Evolutionary conservation across 2,329 filamentous ascomycete genomes (phyloP), one percentile per base, ranked within the genome.

Genomic region (Neoascochyta sp.): DNA sequence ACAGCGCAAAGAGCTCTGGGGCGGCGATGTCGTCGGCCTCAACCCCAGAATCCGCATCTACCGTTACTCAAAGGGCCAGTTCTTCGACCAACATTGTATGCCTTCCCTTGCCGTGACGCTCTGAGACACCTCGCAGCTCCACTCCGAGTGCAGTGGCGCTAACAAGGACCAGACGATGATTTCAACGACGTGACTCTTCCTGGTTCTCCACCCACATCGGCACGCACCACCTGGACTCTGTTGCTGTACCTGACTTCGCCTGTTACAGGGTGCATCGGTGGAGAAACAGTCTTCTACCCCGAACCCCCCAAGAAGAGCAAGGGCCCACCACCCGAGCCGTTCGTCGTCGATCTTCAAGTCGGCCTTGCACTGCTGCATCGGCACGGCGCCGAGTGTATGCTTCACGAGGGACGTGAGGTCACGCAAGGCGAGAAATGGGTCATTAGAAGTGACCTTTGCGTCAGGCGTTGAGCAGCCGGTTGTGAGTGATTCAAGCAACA

Each of bases 271-370:
- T 93, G 88, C 50, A 62, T 76, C 13, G 90, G 90, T 13, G 90
- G 90, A 17, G 86, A 95, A 63, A 95, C 90, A 0, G 86, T 92
- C 17, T 95, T 95, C 62, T 93, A 93, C 57, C 85, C 86, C 9
- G 64, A 68, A 9, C 60, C 71, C 3, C 71, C 65, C 31, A 66
- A 64, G 40, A 60, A 63, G 34, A 48, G 57, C 28, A 58, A 44
- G 40, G 60, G 61, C 9, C 58, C 60, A 34, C 51, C 65, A 39
- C 46, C 61, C 11, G 76, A 84, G 47, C 84, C 83, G 11, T 75
- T 94, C 28, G 73, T 79, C 1, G 79, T 93, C 5, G 74, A 74
- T 1, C 76, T 85, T 8, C 86, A 94, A 59, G 82, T 82, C n/a
- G 90, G 90, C 2, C 83, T 90, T 74, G 75, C 87, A 18, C 69